Base-by-base conservation (phyloP, 2,329 filamentous ascomycete genomes). In the Sclerotinia minor region DNA sequence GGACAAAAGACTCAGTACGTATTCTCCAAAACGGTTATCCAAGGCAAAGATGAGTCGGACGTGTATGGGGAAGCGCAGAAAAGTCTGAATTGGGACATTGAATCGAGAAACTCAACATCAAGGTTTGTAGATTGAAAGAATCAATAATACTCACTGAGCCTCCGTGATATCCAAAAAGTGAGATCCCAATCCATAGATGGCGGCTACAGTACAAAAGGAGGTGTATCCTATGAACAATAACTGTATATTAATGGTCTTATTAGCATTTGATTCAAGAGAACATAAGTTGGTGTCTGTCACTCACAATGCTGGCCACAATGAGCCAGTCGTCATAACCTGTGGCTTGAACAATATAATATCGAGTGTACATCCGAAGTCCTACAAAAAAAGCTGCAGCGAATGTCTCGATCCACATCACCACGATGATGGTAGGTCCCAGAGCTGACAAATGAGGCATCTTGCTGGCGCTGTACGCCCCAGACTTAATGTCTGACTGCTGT, bases 321-420 rank as follows among this genome's bases (percentile, higher is more conserved):
- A 65, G 50, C 64, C 64, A 58, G 38, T 65, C 64, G 3, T 65
- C 64, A 49, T 57, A 47, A 2, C 64, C 64, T 3, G n/a, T 57
- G 2, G 64, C 41, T 57, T 49, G 38, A 32, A 58, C 52, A 15
- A 65, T 47, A 6, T 24, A 45, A 35, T 49, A 38, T 29, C 64
- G 52, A 35, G 64, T 65, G 44, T 65, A 65, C 38, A 65, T 55
- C n/a, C 64, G 35, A 24, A 50, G 45, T 21, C 38, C 50, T 38
- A 65, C 52, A 17, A 65, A 65, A 5, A 57, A 5, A 5, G 29
- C 41, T 35, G 64, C 64, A 29, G 32, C 19, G 11, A 47, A 26
- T 47, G 64, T 65, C 29, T 65, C 24, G 26, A 32, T n/a, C 64
- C 64, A 65, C 44, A 65, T 49, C 52, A 65, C 64, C 41, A 32